These are phyloP conservation scores for Amylostereum areolatum DNA, from an alignment of 1,284 basidiomycete species.

Conservation along the genomic window DNA sequence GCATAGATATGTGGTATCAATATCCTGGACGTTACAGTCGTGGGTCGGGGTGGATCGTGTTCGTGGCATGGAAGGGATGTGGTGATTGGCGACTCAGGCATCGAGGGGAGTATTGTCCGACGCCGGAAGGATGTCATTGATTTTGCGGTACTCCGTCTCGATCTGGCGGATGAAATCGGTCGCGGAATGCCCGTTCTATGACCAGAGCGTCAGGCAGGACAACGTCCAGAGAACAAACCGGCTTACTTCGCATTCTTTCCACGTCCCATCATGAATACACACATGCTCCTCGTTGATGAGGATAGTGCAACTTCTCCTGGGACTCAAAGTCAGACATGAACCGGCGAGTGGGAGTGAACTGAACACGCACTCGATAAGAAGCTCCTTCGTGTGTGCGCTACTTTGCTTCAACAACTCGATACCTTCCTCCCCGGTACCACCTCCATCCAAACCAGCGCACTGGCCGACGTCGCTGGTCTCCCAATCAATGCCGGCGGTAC, in stretches of 20 bases:
- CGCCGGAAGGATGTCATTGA: constrained; percentile 35
- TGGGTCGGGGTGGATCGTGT: no score
- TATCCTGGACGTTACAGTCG: background rate
- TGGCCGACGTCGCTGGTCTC: constrained; percentile 46
- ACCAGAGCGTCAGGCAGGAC: constrained; percentile 4
- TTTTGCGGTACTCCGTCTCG: constrained; percentile 61
- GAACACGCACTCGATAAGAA: constrained; percentile 52
- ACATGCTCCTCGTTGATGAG: constrained; percentile 63
- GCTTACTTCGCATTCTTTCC: constrained; percentile 82
- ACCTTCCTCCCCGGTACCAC: constrained; percentile 56
- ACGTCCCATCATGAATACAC: constrained; percentile 73
- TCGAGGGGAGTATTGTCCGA: background rate
- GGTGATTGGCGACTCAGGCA: background rate
- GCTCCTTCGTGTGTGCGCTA: constrained; percentile 36
- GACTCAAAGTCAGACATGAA: constrained; percentile 4
- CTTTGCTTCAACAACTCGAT: constrained; percentile 56
- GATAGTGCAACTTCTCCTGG: constrained; percentile 80
- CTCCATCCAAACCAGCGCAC: constrained; percentile 54
- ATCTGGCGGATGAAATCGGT: constrained; percentile 78
- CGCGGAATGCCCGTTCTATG: constrained; percentile 67
- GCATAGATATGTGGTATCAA: constrained; percentile 1
- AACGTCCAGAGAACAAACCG: background rate
- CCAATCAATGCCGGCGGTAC: constrained; percentile 65
- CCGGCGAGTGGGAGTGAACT: constrained; percentile 1
- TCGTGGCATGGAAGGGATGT: no score